Base-by-base conservation (phyloP, 2,329 filamentous ascomycete genomes). In the Apiospora hydei region DNA sequence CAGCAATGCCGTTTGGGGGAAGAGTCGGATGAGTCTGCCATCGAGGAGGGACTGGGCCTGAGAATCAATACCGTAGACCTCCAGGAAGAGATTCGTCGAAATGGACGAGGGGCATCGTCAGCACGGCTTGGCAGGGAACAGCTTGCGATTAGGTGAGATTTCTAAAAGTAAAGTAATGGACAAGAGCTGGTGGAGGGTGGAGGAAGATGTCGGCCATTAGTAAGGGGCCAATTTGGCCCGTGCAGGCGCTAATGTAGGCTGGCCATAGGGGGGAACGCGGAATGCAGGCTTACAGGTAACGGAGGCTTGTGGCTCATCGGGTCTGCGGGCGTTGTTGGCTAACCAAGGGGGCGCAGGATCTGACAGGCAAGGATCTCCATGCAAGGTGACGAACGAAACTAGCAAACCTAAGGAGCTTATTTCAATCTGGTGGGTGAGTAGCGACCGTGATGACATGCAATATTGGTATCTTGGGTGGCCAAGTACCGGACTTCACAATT, bases 1-100 rank as follows among this genome's bases (percentile, higher is more conserved):
- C 78, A 81, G 71, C 78, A 81, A 67, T 80, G 79, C 30, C 75
- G 77, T 43, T 72, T 73, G 41, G 57, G 51, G 5, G 51, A 61
- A 1, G 53, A 34, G 34, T 34, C 34, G 4, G 34, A 30, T 7
- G 18, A n/a, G 34, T 64, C 57, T 64, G 57, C 18, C 57, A 64
- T 64, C 3, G 3, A 14, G 30, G 6, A 21, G 53, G 53, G 26
- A 10, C 6, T 13, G 21, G 26, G 6, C 21, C 16, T 4, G 49
- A 11, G 7, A 51, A 24, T 38, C 30, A 21, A 61, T 21, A 10
- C 46, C 21, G 2, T 0, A n/a, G 21, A 61, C 3, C 41, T 43
- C 41, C 6, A 43, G 6, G 41, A 43, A 43, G 41, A 43, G 41
- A 43, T 11, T 43, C 41, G 10, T 43, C 41, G 41, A 13, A 43